phyloP scores from a whole-genome alignment of 495 filamentous ascomycete species.

The Cercophora scortea region DNA sequence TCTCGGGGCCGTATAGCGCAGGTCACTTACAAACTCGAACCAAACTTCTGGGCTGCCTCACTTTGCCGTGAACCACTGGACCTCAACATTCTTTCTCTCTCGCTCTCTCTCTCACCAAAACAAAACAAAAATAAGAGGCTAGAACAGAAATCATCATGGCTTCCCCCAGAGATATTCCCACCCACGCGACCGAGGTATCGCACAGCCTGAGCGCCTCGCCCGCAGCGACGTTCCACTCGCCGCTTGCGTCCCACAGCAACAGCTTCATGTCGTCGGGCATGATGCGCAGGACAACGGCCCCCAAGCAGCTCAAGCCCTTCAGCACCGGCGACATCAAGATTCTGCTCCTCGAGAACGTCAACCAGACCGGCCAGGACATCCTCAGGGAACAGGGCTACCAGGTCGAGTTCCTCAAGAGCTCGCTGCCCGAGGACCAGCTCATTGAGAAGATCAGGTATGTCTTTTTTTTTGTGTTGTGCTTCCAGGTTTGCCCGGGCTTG shows the following conservation, averaged over 20 bases:
- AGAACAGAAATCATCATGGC: background rate
- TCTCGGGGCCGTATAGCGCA: no score
- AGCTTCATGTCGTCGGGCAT: conserved; percentile 22
- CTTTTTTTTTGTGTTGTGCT: conserved; percentile 11
- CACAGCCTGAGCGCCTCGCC: conserved; percentile 47
- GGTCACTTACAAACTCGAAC: no score
- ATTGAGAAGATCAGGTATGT: conserved; percentile 92
- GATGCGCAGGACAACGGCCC: conserved; percentile 12
- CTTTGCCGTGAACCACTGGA: no score
- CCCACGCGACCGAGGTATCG: conserved; percentile 24
- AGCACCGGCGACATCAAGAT: conserved; percentile 94
- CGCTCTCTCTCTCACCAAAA: no score
- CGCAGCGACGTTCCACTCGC: conserved; percentile 56
- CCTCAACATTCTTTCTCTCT: no score
- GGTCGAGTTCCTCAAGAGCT: conserved; percentile 84
- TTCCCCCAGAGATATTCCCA: background rate
- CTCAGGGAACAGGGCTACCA: conserved; percentile 85
- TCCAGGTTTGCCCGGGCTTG: background rate
- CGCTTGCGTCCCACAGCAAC: conserved; percentile 34
- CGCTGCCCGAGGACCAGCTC: conserved; percentile 83
- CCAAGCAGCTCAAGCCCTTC: conserved; percentile 91
- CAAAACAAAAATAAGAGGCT: no score
- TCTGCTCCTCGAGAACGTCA: conserved; percentile 90
- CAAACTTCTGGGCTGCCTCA: no score
- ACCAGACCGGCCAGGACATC: conserved; percentile 78